Evolutionary conservation across 2,329 filamentous ascomycete genomes (phyloP), one percentile per base, ranked within the genome.

Genomic region (Pseudogymnoascus sp.): DNA sequence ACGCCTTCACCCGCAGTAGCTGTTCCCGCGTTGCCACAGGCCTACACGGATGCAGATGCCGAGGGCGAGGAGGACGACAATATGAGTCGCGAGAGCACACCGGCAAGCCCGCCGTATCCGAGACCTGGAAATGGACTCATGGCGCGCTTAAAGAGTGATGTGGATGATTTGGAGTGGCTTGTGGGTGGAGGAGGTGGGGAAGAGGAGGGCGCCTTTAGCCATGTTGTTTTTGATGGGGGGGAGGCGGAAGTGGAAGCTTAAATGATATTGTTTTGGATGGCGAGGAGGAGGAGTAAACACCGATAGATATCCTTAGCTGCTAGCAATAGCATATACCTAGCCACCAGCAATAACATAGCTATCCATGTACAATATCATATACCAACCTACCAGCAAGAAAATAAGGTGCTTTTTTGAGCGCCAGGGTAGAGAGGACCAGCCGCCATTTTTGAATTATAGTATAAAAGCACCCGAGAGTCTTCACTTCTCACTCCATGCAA

Each of bases 21-120:
- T 13, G 41, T 43, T 2, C 39, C 37, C 10, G 23, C 61, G 23
- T 43, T 43, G 19, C 61, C 60, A 8, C 60, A 23, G 7, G 19
- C 34, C 4, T 39, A 41, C n/a, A 61, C 60, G 13, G 34, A 39
- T 43, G 39, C 36, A n/a, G 61, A 62, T 14, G 63, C 66, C 41
- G 67, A 68, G 34, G 72, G 69, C 10, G 73, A 74, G 31, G 68
- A 68, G 31, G 72, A 71, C 21, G 74, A 74, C 10, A 76, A 77
- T 54, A 13, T 23, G 25, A 79, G 79, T 54, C 66, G 73, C 57
- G 75, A 77, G n/a, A 80, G 82, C 66, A 80, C 85, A 57, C 77
- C 79, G 37, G 81, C 83, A 54, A 85, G 86, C 69, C 80, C 83
- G 28, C 79, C 86, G 48, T 89, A 89, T 68, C 86, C 86, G 0